Conservation (phyloP, 2,329 filamentous ascomycete genomes). For the Dothistroma septosporum region DNA sequence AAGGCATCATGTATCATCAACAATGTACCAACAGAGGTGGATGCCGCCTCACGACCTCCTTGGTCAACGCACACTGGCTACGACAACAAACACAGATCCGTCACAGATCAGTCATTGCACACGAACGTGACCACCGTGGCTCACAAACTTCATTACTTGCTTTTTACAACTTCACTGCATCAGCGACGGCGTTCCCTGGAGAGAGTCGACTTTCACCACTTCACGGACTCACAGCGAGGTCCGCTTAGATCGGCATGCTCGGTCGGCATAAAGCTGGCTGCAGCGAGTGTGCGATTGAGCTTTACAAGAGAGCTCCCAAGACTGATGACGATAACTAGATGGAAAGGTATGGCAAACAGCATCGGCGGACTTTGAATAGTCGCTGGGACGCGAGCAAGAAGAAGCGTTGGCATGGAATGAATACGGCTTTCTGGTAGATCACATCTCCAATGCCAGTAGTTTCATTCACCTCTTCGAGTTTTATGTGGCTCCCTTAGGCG, state of each 20-base stretch:
- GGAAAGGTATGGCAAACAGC: slow-evolving; percentile 1
- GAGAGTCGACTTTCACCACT: slow-evolving; percentile 3
- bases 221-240: slow-evolving; percentile 3
- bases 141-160: slow-evolving; percentile 1
- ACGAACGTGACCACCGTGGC: background rate
- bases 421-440: slow-evolving; percentile 4
- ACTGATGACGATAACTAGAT: slow-evolving; percentile 2
- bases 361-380: background rate
- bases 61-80: background rate
- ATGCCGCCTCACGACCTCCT: background rate
- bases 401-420: slow-evolving; percentile 5
- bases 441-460: slow-evolving; percentile 6
- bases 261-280: background rate
- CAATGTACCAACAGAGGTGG: slow-evolving; percentile 4
- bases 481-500: slow-evolving; percentile 2
- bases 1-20: slow-evolving; percentile 3
- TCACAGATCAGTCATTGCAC: slow-evolving; percentile 2
- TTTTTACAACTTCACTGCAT: slow-evolving; percentile 4
- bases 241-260: slow-evolving; percentile 2
- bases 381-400: slow-evolving; percentile 3
- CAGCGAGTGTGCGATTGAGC: background rate
- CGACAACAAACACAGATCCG: background rate
- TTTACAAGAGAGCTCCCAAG: background rate
- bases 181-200: slow-evolving; percentile 5
- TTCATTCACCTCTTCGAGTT: slow-evolving; percentile 6